These are phyloP conservation scores for Fusarium oxysporum DNA, from an alignment of 2,329 filamentous ascomycete species.

Conservation along the genomic window DNA sequence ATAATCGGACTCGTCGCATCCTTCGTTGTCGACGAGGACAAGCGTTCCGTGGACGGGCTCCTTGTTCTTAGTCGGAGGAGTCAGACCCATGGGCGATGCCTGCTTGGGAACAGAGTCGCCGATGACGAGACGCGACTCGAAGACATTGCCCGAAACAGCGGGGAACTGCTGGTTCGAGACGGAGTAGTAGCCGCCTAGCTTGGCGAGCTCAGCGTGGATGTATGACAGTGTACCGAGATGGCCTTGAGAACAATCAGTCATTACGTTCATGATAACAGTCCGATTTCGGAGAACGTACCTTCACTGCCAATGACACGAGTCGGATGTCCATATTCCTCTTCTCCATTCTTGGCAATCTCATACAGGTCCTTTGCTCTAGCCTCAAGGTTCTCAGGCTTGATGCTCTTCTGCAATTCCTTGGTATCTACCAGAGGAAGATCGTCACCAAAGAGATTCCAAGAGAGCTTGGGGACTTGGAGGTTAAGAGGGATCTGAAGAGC, in stretches of 20 bases:
- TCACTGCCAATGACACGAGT: slow-evolving; percentile 77
- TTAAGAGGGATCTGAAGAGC: slow-evolving; percentile 43
- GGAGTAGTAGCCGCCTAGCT: slow-evolving; percentile 70
- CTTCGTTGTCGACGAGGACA: slow-evolving; percentile 70
- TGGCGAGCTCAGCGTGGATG: slow-evolving; percentile 65
- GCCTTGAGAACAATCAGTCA: slow-evolving; percentile 54
- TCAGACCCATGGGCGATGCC: slow-evolving; percentile 71
- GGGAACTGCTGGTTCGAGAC: slow-evolving; percentile 73
- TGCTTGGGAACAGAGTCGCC: slow-evolving; percentile 62
- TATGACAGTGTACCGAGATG: slow-evolving; percentile 74
- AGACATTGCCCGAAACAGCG: slow-evolving; percentile 70
- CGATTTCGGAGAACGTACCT: slow-evolving; percentile 55
- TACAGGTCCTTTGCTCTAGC: slow-evolving; percentile 71
- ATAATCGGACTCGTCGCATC: slow-evolving; percentile 74
- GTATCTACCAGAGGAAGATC: slow-evolving; percentile 62
- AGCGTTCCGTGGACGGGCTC: slow-evolving; percentile 70
- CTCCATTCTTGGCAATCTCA: slow-evolving; percentile 68
- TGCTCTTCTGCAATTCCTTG: slow-evolving; percentile 66
- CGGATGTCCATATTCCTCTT: slow-evolving; percentile 73
- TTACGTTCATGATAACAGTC: not conserved
- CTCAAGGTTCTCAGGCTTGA: slow-evolving; percentile 67
- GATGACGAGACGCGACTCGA: slow-evolving; percentile 68
- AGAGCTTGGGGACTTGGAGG: slow-evolving; percentile 31
- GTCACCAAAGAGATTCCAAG: slow-evolving; percentile 31
- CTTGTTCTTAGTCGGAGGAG: slow-evolving; percentile 71